Base-by-base conservation (phyloP, 306 rosid species). In the Lupinus albus region DNA sequence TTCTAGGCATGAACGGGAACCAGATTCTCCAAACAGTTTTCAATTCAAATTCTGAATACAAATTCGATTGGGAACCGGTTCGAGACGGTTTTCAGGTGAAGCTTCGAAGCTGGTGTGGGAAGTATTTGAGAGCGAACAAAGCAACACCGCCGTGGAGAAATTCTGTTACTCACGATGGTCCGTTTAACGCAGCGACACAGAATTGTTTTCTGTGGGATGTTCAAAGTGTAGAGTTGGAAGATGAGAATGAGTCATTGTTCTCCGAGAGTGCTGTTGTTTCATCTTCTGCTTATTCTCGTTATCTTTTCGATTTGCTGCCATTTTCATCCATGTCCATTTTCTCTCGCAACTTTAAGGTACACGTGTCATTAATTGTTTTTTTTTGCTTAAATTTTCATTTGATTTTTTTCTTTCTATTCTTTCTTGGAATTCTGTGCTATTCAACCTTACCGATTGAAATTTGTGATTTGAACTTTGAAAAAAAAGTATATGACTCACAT, bases 131-230 rank as follows among this genome's bases (percentile, higher is more conserved):
- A 7, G 97, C 74, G 0, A 89, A 93, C 62, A 97, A 97, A 0
- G 91, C 91, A 0, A 79, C 86, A 1, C 97, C 89, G 11, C 96
- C 98, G 55, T 93, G 98, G 98, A 68, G 98, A 16, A 93, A 88
- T 54, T 71, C 90, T 5, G 54, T 93, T 0, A 88, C 98, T 4
- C 86, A 81, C 45, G 97, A 86, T 21, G 87, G 86, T 0, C 91
- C 88, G 0, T 21, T 57, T 20, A 69, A 68, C 8, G 45, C 84
- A 0, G 61, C 87, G 0, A 88, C 95, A 0, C 47, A 55, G 82
- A 83, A 80, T 41, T 88, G 89, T 87, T 56, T 86, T 49, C 60
- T 93, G 11, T 93, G 95, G 95, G 91, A 89, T 4, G 87, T 89
- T 1, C 84, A 76, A 36, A 61, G 38, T 0, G 84, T 72, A 15